Conservation (phyloP, 73 alveolate genomes). For the Blepharisma japonicum region DNA sequence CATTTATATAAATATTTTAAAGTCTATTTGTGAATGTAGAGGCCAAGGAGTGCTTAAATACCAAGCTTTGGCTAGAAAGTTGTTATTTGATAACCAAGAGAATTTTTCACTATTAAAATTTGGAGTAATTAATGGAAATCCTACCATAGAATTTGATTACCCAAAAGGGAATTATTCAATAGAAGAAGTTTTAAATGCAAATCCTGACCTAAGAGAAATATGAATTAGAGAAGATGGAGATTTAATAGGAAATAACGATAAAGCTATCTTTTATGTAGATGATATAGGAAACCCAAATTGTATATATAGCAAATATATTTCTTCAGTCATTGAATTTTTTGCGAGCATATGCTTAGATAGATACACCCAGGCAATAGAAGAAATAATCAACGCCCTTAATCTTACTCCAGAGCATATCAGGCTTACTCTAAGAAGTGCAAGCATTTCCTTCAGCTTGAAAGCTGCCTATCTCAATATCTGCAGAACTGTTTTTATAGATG, state of each 20-base stretch:
- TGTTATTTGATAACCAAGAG: not conserved
- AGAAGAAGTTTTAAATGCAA: not conserved
- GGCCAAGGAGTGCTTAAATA: not conserved
- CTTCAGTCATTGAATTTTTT: not conserved
- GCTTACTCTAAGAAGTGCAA: not conserved
- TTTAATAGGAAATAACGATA: not conserved
- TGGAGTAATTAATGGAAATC: not conserved
- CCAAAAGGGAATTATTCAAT: not conserved
- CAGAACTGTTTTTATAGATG: not conserved
- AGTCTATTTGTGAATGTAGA: not conserved
- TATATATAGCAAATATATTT: not conserved
- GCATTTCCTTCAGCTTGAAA: not conserved
- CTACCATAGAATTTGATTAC: slow-evolving; percentile 12
- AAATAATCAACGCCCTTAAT: not conserved
- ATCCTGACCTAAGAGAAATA: not conserved
- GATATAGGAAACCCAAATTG: not conserved
- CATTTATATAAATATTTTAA: slow-evolving; percentile 3
- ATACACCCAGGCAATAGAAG: not conserved
- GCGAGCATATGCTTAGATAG: not conserved
- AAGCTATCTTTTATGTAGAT: not conserved
- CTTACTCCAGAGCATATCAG: not conserved
- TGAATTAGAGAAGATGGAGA: not conserved
- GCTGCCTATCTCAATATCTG: slow-evolving; percentile 22
- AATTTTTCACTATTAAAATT: not conserved
- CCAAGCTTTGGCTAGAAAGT: not conserved